Base-by-base conservation (phyloP, 2,329 filamentous ascomycete species). In the Trichoderma brevicompactum region DNA sequence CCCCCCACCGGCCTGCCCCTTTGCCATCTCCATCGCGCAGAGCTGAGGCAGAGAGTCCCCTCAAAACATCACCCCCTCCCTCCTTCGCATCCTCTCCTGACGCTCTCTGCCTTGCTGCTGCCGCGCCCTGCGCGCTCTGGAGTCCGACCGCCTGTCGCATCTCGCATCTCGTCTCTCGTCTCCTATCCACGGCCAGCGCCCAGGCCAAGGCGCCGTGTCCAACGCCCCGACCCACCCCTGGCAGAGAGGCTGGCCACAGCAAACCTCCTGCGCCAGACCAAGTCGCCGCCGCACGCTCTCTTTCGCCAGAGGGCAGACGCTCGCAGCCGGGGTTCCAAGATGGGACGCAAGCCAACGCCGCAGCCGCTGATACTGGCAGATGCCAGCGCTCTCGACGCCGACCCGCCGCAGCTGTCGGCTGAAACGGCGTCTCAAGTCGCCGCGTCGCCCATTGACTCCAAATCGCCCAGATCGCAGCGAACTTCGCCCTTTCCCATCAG, bases 341-440 rank as follows among this genome's bases (percentile, higher is more conserved):
- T 87, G 84, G 83, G 80, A 78, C 85, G 84, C 75, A 87, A 85
- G 77, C 78, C 82, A 73, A 83, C 81, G 77, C 85, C 84, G 70
- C 81, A 86, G 79, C 84, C 85, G 77, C 81, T 87, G 77, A 77
- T 81, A 74, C 79, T 87, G 76, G 78, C 79, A 72, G 79, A 79
- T 68, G 70, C 76, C 69, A 75, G 71, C 68, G 70, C 72, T 70
- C 68, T 73, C 70, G 71, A 72, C 66, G 64, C 72, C 65, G 72
- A 73, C 69, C 70, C 72, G 69, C 53, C 32, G 69, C 69, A 40
- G 54, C 43, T 41, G 58, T 70, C 70, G 69, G 68, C 71, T 73
- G 75, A 75, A 75, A 74, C 73, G 54, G 65, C 67, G 17, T 68
- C 68, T 63, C 58, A 66, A 66, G 68, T 67, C 55, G 53, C 60